A percentile compares a stretch with the other conserved stretches of the same genome.
phyloP scores from a whole-genome alignment of 805 yeast species.

The Candida morakotiae region DNA sequence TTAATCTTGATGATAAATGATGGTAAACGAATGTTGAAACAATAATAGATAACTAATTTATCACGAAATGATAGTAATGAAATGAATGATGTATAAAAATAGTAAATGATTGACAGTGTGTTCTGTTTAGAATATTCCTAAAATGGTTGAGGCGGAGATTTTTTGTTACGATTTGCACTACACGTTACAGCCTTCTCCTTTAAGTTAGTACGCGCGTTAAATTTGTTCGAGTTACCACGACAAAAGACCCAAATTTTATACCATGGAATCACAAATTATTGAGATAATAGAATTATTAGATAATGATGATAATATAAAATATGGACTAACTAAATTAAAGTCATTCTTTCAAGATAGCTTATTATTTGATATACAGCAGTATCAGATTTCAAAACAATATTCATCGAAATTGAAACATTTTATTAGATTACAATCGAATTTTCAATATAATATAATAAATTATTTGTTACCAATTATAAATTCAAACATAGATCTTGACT shows the following conservation, averaged over 20 bases:
- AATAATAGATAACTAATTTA: too few species aligned
- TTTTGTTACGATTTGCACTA: neutral
- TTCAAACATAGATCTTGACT: neutral
- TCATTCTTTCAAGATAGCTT: neutral
- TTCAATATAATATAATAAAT: conserved; percentile 47
- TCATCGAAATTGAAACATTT: conserved; percentile 21
- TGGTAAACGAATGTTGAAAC: too few species aligned
- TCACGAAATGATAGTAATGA: too few species aligned
- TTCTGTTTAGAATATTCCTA: conserved; percentile 1
- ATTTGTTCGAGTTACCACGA: too few species aligned
- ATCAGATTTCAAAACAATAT: conserved; percentile 5
- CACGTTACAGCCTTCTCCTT: conserved; percentile 5
- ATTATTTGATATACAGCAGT: conserved; percentile 11
- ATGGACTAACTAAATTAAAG: conserved; percentile 11
- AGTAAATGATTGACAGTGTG: too few species aligned
- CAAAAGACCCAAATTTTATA: conserved; percentile 7
- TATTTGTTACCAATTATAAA: conserved; percentile 11
- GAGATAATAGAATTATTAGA: conserved; percentile 15
- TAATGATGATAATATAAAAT: conserved; percentile 3
- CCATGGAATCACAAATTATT: conserved; percentile 9
- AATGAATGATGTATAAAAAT: too few species aligned
- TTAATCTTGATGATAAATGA: too few species aligned
- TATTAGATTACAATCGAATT: conserved; percentile 45
- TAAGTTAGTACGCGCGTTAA: too few species aligned
- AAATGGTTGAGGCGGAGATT: neutral